Evolutionary conservation across 2,329 filamentous ascomycete species (phyloP).

Genomic region (Pseudogymnoascus sp.): DNA sequence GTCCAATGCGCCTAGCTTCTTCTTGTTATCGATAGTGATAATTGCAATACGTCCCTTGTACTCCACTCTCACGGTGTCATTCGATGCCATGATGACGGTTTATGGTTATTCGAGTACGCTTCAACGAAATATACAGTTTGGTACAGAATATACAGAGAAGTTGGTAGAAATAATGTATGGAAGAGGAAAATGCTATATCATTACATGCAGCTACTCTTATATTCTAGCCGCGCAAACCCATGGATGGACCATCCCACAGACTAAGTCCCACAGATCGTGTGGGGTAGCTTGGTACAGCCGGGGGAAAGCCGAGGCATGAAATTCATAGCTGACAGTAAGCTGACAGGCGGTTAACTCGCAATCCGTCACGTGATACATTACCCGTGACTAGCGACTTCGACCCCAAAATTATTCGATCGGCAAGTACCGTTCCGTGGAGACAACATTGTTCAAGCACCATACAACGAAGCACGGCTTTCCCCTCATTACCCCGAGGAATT

Average conservation of each 20-base stretch:
- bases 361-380: not conserved
- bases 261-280: not conserved
- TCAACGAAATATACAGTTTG: not conserved
- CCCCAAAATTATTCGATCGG: not conserved
- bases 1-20: slow-evolving; percentile 79
- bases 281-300: slow-evolving; percentile 2
- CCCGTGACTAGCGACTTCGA: not conserved
- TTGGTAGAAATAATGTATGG: not conserved
- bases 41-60: slow-evolving; percentile 66
- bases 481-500: not conserved
- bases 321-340: not conserved
- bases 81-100: not conserved
- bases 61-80: slow-evolving; percentile 34
- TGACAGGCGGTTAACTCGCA: not conserved
- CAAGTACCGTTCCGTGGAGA: slow-evolving; percentile 3
- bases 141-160: not conserved
- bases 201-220: not conserved
- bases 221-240: not conserved
- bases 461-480: not conserved
- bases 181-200: not conserved
- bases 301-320: slow-evolving; percentile 4
- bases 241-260: not conserved
- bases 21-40: slow-evolving; percentile 75
- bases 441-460: not conserved
- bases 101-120: not conserved